These are phyloP conservation scores for Nicotiana knightiana DNA, from an alignment of 257 asterid species.

Conservation along the genomic window DNA sequence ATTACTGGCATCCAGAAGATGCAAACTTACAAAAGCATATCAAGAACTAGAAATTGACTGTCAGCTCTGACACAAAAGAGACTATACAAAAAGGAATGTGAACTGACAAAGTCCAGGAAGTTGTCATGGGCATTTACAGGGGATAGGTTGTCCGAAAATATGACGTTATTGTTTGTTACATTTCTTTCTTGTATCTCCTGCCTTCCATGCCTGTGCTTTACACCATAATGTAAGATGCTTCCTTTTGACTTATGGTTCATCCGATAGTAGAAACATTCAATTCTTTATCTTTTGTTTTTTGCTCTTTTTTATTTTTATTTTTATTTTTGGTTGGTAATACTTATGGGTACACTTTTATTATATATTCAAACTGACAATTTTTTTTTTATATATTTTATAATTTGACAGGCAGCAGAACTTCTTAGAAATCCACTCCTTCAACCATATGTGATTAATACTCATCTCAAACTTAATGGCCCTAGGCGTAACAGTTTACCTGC, in stretches of 20 bases:
- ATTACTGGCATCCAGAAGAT: too few species aligned
- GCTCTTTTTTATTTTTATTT: background rate
- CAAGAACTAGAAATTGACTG: too few species aligned
- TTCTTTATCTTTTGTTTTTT: background rate
- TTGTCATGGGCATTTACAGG: too few species aligned
- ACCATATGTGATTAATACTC: slow-evolving; percentile 65
- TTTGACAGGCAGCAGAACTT: slow-evolving; percentile 80
- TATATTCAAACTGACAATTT: background rate
- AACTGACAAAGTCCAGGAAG: too few species aligned
- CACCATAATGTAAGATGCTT: background rate
- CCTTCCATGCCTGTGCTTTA: background rate
- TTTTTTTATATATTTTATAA: slow-evolving; percentile 5
- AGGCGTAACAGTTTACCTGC: slow-evolving; percentile 52
- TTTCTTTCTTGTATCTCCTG: background rate
- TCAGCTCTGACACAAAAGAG: too few species aligned
- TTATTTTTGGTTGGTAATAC: background rate
- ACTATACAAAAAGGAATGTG: too few species aligned
- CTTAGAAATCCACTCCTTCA: slow-evolving; percentile 82
- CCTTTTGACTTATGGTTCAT: background rate
- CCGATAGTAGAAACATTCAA: background rate
- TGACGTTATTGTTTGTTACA: background rate
- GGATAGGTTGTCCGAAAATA: background rate
- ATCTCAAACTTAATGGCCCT: slow-evolving; percentile 74
- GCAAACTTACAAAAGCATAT: too few species aligned
- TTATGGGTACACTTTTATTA: background rate